Conservation (phyloP, 1,284 basidiomycete species). For the Apiotrichum veenhuisii region DNA sequence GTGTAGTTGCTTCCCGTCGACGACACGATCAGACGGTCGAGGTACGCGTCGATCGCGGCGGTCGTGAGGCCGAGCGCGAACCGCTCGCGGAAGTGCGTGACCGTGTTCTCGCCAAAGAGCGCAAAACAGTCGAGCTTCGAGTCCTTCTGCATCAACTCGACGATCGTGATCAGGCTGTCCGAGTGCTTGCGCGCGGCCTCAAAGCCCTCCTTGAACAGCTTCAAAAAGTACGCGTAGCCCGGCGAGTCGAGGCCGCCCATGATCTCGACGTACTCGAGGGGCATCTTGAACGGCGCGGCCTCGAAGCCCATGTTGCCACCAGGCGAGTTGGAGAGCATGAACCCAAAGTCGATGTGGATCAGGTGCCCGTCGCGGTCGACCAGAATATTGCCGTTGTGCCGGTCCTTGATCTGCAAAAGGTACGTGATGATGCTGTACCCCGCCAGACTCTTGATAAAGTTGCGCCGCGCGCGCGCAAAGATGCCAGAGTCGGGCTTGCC, state of each 20-base stretch:
- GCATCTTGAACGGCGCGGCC: conserved; percentile 96
- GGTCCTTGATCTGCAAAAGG: conserved; percentile 95
- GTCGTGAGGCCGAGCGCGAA: conserved; percentile 90
- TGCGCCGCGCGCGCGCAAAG: conserved; percentile 78
- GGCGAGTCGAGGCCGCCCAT: conserved; percentile 79
- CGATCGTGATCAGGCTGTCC: conserved; percentile 90
- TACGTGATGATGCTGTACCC: conserved; percentile 94
- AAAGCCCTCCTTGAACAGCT: conserved; percentile 87
- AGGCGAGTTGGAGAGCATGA: conserved; percentile 95
- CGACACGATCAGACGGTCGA: conserved; percentile 79
- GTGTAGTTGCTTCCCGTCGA: conserved; percentile 91
- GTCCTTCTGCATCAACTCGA: conserved; percentile 97
- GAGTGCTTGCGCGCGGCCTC: conserved; percentile 93
- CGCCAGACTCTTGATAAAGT: conserved; percentile 92
- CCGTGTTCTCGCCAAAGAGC: conserved; percentile 85
- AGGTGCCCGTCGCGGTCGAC: conserved; percentile 88
- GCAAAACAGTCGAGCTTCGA: conserved; percentile 90
- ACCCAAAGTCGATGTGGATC: conserved; percentile 91
- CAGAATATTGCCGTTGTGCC: conserved; percentile 98
- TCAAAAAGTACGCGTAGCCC: conserved; percentile 78
- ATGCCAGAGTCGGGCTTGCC: conserved; percentile 82
- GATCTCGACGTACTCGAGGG: conserved; percentile 91
- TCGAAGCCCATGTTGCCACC: conserved; percentile 94
- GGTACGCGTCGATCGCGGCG: conserved; percentile 78
- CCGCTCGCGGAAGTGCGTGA: conserved; percentile 78